Base-by-base conservation (phyloP, 768 basidiomycete species). In the Polyporus arcularius region DNA sequence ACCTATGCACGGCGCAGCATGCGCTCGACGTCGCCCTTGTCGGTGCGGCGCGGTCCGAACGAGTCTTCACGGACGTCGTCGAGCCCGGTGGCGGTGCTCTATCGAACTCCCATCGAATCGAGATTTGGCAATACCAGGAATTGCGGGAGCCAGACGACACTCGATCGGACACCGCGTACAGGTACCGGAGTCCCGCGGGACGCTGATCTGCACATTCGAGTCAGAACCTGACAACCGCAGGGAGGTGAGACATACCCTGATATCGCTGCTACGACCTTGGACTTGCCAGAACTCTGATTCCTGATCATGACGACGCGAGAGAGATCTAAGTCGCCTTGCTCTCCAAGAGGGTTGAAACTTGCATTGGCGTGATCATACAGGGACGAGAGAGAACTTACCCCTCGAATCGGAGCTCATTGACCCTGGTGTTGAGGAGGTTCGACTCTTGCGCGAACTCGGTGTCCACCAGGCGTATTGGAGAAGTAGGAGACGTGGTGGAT, bases 1-100 rank as follows among this genome's bases (percentile, higher is more conserved):
- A 80, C 77, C 65, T 88, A 87, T 0, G 87, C 86, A 3, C 86
- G 76, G 30, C 85, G 79, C 12, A 88, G 74, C 72, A 76, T 77
- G 3, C 79, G 64, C 57, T 87, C 87, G 7, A 89, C 80, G 0
- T 73, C 64, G 1, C 43, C 35, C 47, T 76, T 81, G 48, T 84
- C 66, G 4, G 71, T 72, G 35, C 86, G 69, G 2, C 64, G 30
- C 0, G 68, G 63, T 0, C 84, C 83, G 65, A 88, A 89, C 1
- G 66, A 16, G 18, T 70, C 51, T 43, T 76, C 71, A 1, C 18
- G n/a, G 31, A 73, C 66, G 10, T 63, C 67, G 40, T 60, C 63
- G 18, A 73, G 62, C 0, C 8, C 60, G 55, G 0, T n/a, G 40
- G 7, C 80, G 81, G 0, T 67, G 46, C 0, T 57, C 63, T n/a